These are phyloP conservation scores for Saccharomycopsis amapae DNA, from an alignment of 805 yeast species.

Conservation along the genomic window DNA sequence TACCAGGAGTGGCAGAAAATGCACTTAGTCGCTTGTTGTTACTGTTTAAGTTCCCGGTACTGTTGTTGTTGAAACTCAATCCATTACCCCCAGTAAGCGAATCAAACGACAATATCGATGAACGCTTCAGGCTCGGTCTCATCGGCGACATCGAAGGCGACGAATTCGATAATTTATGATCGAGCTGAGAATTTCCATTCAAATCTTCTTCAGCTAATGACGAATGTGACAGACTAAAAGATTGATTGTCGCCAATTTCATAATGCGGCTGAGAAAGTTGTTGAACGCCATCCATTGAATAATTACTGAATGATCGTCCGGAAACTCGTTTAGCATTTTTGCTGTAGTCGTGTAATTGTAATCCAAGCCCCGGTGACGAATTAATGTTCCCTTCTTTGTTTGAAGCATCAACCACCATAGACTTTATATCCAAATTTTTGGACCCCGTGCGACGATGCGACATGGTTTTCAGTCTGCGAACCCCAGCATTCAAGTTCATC, in stretches of 20 bases:
- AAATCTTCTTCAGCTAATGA: conserved; percentile 7
- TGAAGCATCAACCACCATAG: conserved; percentile 3
- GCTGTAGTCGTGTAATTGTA: conserved; percentile 2
- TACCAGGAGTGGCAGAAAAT: neutral
- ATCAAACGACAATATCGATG: conserved; percentile 29
- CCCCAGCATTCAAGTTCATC: conserved; percentile 12
- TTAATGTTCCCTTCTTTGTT: conserved; percentile 1
- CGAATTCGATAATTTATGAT: no score
- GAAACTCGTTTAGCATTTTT: conserved; percentile 2
- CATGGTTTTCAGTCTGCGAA: conserved; percentile 7
- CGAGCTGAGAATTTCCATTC: no score
- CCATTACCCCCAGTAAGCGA: neutral
- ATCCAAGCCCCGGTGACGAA: conserved; percentile 2
- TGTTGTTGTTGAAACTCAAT: conserved; percentile 1
- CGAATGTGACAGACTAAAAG: conserved; percentile 9
- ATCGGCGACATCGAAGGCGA: conserved; percentile 18
- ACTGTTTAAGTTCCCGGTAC: neutral
- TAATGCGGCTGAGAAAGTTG: no score
- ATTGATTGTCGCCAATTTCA: conserved; percentile 3
- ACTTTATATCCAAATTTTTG: conserved; percentile 8
- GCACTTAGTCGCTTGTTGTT: conserved; percentile 13
- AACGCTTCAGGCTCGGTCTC: conserved; percentile 33
- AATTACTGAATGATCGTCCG: conserved; percentile 7
- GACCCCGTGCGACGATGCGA: conserved; percentile 13
- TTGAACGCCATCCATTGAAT: neutral